These are phyloP conservation scores for Pyrenula massariospora DNA, from an alignment of 495 filamentous ascomycete species.

Conservation along the genomic window DNA sequence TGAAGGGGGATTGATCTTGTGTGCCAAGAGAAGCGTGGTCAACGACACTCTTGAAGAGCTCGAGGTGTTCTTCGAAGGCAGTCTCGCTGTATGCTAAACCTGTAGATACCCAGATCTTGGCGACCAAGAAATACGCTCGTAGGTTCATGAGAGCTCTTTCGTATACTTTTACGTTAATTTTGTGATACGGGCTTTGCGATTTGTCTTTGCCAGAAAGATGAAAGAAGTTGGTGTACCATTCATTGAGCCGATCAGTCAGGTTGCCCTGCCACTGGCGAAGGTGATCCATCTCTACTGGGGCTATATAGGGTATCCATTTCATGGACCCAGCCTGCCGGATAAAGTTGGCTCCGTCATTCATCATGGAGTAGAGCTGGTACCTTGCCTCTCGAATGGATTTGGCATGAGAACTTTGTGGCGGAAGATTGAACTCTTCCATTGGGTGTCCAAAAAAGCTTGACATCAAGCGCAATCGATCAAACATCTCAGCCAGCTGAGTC, in stretches of 20 bases:
- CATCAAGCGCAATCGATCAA: slow-evolving; percentile 5
- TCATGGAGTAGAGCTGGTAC: slow-evolving; percentile 4
- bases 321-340: background rate
- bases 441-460: slow-evolving; percentile 5
- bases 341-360: background rate
- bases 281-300: background rate
- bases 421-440: background rate
- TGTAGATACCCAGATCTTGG: slow-evolving; percentile 16
- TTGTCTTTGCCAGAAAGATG: background rate
- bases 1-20: slow-evolving; percentile 17
- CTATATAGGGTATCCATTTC: background rate
- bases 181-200: background rate
- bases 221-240: background rate
- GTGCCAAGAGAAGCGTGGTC: slow-evolving; percentile 11
- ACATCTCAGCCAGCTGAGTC: slow-evolving; percentile 12
- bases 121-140: slow-evolving; percentile 11
- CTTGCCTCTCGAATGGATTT: slow-evolving; percentile 3
- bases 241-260: background rate
- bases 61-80: slow-evolving; percentile 12
- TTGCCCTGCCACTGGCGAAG: background rate
- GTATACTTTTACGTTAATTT: background rate
- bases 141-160: background rate
- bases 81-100: slow-evolving; percentile 8
- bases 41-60: slow-evolving; percentile 19
- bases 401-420: background rate